Evolutionary conservation across 345 rosid species (phyloP), one percentile per base, ranked within the genome.

Genomic region (Salix purpurea): DNA sequence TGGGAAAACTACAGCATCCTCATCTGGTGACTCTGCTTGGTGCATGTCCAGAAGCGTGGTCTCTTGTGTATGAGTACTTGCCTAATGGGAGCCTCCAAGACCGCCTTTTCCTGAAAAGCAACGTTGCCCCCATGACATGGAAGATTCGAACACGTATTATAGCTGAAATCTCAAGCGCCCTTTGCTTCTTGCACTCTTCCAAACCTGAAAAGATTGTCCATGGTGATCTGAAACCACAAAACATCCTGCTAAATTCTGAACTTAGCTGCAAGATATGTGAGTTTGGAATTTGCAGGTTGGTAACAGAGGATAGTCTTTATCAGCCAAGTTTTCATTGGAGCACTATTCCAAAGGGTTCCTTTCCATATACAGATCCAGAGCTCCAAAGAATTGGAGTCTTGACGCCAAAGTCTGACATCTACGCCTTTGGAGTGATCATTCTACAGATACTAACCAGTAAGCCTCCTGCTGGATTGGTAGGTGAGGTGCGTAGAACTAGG

Each of bases 131-230:
- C 64, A 80, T 90, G 81, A 71, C 84, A 21, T 92, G 97, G 92
- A 82, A 85, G 85, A 74, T 68, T 26, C 88, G 92, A 71, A 82
- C 83, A 21, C 87, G 86, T 56, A 88, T 89, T 30, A 80, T 86
- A 69, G 85, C 91, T 73, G 92, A 91, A 84, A 85, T 90, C 65
- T 74, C 97, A 1, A 89, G 90, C 69, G 92, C 90, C 23, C 89
- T 92, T 79, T 89, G 93, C 86, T 92, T 90, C 81, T 78, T 92
- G 83, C 92, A 92, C 83, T 88, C 93, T 52, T 80, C 90, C 79
- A 85, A 88, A 76, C 93, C 93, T 12, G 94, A 89, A 79, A 89
- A 83, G 84, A 88, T 90, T 61, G 86, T 92, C 75, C 94, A 90
- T 37, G 91, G 92, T 21, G 91, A 89, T 85, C 82, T 92, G 76